Conservation (phyloP, 1,284 basidiomycete species). For the Papiliotrema terrestris region DNA sequence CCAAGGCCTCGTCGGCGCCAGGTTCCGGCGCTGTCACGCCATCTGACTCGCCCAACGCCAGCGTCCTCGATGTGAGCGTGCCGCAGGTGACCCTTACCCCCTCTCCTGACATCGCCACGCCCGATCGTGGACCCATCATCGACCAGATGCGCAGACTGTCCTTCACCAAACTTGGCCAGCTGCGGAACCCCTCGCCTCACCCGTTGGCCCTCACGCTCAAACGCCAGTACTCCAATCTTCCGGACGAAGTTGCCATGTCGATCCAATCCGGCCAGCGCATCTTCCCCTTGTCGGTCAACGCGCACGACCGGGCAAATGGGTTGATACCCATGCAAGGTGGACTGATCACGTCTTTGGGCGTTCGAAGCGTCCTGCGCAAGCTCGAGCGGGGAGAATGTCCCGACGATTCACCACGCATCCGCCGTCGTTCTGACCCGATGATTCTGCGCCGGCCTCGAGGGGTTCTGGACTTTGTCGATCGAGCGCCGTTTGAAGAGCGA, state of each 20-base stretch:
- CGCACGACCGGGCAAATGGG: slow-evolving; percentile 8
- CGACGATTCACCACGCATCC: slow-evolving; percentile 6
- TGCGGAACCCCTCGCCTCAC: slow-evolving; percentile 41
- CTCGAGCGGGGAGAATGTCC: slow-evolving; percentile 32
- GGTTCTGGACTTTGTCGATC: slow-evolving; percentile 36
- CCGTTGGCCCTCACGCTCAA: slow-evolving; percentile 33
- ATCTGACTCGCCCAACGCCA: slow-evolving; percentile 17
- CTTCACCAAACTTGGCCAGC: slow-evolving; percentile 30
- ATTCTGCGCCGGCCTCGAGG: slow-evolving; percentile 26
- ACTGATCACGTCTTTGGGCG: slow-evolving; percentile 27
- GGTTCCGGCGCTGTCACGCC: slow-evolving; percentile 5
- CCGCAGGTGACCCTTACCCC: slow-evolving; percentile 13
- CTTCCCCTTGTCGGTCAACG: slow-evolving; percentile 41
- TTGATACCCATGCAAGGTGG: slow-evolving; percentile 32
- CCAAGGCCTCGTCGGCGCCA: slow-evolving; percentile 4
- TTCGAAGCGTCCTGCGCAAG: slow-evolving; percentile 24
- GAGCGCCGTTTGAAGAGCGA: slow-evolving; percentile 43
- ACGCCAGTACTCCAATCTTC: slow-evolving; percentile 34
- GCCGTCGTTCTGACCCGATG: slow-evolving; percentile 9
- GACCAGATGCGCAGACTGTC: slow-evolving; percentile 36
- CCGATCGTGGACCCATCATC: background rate
- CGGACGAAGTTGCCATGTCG: slow-evolving; percentile 39
- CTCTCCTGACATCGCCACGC: slow-evolving; percentile 5
- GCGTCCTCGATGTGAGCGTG: slow-evolving; percentile 9
- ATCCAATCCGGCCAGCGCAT: slow-evolving; percentile 35